Evolutionary conservation across 495 filamentous ascomycete genomes (phyloP), one percentile per base, ranked within the genome.

Genomic region (Echria macrotheca): DNA sequence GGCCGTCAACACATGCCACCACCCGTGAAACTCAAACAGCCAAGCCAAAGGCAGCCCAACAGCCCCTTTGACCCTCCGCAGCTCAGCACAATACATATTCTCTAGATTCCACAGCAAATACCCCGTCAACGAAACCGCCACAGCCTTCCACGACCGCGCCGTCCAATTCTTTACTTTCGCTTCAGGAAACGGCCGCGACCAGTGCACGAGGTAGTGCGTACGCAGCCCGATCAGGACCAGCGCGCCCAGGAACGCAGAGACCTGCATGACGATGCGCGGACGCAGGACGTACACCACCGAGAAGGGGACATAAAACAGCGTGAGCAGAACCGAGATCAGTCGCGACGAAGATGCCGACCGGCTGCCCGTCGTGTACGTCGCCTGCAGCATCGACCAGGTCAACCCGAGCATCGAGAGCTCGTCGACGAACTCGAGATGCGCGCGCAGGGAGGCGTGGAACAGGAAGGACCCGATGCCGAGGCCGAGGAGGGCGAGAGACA

Each of bases 1-100:
- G 2, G 70, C 76, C 3, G 76, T 80, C 31, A 75, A 65, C 18
- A 80, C 60, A 61, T 80, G 77, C 79, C 77, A 81, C 75, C 76
- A 84, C 17, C 79, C 78, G 59, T 84, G 79, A 14, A 82, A 56
- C 56, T 81, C 78, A 1, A 81, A 53, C 1, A 77, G 18, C 50
- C 73, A 76, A 21, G 69, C 72, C 71, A 64, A 77, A 1, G 78
- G 80, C 50, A 78, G 56, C 1, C 77, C 77, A 12, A 76, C 47
- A 0, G 18, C 18, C 10, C 57, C 59, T 46, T 70, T 71, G 17
- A 63, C 1, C 0, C 29, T 8, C 10, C 69, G 69, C 4, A 78
- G 53, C 24, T 58, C 40, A 2, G 53, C 35, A 46, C 76, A 79
- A 44, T 61, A 65, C 47, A 68, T 59, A 5, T 66, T 56, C 35